Conservation (phyloP, 106 monocot species). For the Acorus calamus region DNA sequence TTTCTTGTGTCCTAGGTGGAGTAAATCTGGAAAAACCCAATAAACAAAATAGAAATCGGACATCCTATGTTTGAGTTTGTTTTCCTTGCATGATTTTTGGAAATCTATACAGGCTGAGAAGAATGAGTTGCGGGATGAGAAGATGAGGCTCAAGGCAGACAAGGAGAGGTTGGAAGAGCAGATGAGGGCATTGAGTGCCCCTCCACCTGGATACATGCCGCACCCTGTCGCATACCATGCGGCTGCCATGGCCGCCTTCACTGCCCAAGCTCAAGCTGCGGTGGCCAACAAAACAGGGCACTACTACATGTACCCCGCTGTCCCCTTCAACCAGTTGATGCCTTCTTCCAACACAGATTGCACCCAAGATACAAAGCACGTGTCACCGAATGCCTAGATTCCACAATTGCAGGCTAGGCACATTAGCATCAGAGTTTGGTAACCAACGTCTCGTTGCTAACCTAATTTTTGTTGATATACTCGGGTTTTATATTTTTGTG, state of each 20-base stretch:
- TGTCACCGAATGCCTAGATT: constrained; percentile 53
- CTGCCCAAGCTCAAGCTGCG: constrained; percentile 11
- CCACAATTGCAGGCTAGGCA: too few relatives aligned
- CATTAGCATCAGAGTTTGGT: too few relatives aligned
- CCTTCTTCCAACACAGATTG: constrained; percentile 44
- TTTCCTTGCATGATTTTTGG: too few relatives aligned
- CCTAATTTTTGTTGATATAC: too few relatives aligned
- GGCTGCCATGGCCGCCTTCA: constrained; percentile 8
- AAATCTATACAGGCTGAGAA: constrained; percentile 44
- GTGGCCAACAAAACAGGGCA: constrained; percentile 13
- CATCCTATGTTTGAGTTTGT: too few relatives aligned
- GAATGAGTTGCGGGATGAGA: constrained; percentile 73
- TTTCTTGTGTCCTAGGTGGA: not conserved
- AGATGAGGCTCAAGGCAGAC: constrained; percentile 50
- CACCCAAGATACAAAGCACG: constrained; percentile 56
- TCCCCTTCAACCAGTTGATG: constrained; percentile 62
- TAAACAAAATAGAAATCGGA: too few relatives aligned
- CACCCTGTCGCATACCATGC: constrained; percentile 38
- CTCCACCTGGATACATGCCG: constrained; percentile 35
- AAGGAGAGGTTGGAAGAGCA: constrained; percentile 80
- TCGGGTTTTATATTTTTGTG: too few relatives aligned
- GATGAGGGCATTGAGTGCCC: constrained; percentile 42
- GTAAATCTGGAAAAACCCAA: too few relatives aligned
- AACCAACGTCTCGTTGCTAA: too few relatives aligned
- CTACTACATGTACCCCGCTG: constrained; percentile 20